Conservation (phyloP, 441 rosid genomes). For the Metrosideros polymorpha region DNA sequence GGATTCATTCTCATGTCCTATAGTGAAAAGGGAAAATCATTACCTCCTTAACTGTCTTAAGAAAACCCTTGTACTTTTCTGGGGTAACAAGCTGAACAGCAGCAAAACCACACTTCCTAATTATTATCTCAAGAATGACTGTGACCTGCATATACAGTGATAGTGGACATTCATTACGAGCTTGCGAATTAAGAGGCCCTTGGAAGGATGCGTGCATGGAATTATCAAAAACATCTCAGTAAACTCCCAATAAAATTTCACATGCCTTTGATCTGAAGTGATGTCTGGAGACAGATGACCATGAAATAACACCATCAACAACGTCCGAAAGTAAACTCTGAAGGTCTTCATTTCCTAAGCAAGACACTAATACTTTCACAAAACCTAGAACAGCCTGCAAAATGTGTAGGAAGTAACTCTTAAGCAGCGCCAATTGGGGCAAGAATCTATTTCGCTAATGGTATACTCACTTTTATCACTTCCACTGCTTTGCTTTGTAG, state of each 20-base stretch:
- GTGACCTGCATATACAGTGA: conserved; percentile 44
- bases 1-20: neutral
- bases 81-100: conserved; percentile 60
- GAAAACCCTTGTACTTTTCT: conserved; percentile 57
- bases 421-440: neutral
- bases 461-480: conserved; percentile 60
- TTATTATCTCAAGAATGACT: conserved; percentile 73
- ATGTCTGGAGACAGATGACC: conserved; percentile 86
- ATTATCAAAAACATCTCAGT: neutral
- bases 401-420: conserved; percentile 1
- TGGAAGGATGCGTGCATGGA: neutral
- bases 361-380: conserved; percentile 78
- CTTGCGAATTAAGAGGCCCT: neutral
- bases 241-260: neutral
- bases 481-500: conserved; percentile 75
- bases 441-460: neutral
- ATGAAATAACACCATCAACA: conserved; percentile 48
- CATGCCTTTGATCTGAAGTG: conserved; percentile 78
- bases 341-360: conserved; percentile 57
- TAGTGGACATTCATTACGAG: neutral
- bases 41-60: conserved; percentile 72
- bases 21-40: neutral
- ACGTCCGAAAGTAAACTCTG: conserved; percentile 47
- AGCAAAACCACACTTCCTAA: conserved; percentile 75
- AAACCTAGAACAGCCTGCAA: conserved; percentile 86